Conservation (phyloP, 1,284 basidiomycete species). For the Sphaerobolus stellatus region DNA sequence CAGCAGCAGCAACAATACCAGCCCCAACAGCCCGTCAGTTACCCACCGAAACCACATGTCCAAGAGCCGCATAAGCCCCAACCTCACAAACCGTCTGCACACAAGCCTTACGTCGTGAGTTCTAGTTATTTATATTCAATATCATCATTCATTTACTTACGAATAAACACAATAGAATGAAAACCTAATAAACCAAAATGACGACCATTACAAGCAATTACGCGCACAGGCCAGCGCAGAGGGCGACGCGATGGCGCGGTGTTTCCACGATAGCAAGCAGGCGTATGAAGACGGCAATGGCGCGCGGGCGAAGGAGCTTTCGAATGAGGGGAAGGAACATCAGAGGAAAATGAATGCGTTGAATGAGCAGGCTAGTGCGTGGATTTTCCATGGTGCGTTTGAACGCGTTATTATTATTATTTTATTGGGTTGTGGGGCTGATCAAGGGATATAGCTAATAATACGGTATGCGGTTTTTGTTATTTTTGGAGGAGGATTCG, state of each 20-base stretch:
- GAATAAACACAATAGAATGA: slow-evolving; percentile 43
- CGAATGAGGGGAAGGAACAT: slow-evolving; percentile 80
- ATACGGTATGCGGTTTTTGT: slow-evolving; percentile 53
- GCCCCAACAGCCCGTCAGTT: slow-evolving; percentile 19
- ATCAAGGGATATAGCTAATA: slow-evolving; percentile 63
- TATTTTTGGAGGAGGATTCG: not conserved
- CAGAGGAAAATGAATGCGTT: slow-evolving; percentile 77
- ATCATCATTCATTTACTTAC: slow-evolving; percentile 22
- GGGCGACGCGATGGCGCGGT: slow-evolving; percentile 68
- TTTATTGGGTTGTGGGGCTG: not conserved
- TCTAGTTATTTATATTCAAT: slow-evolving; percentile 18
- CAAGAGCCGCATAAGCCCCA: not conserved
- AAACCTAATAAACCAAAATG: slow-evolving; percentile 67
- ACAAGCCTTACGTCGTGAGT: slow-evolving; percentile 13
- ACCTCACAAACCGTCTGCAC: slow-evolving; percentile 9
- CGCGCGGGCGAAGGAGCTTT: slow-evolving; percentile 80
- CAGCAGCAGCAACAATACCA: slow-evolving; percentile 7
- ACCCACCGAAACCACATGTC: slow-evolving; percentile 1
- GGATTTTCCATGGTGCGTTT: slow-evolving; percentile 84
- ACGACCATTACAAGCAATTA: slow-evolving; percentile 66
- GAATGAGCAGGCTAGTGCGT: slow-evolving; percentile 84
- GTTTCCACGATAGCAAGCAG: slow-evolving; percentile 64
- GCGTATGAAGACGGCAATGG: slow-evolving; percentile 75
- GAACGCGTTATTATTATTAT: slow-evolving; percentile 20
- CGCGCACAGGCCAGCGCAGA: slow-evolving; percentile 73